Evolutionary conservation across 179 eudicot species (phyloP).

Genomic region (Beta macrorhiza): DNA sequence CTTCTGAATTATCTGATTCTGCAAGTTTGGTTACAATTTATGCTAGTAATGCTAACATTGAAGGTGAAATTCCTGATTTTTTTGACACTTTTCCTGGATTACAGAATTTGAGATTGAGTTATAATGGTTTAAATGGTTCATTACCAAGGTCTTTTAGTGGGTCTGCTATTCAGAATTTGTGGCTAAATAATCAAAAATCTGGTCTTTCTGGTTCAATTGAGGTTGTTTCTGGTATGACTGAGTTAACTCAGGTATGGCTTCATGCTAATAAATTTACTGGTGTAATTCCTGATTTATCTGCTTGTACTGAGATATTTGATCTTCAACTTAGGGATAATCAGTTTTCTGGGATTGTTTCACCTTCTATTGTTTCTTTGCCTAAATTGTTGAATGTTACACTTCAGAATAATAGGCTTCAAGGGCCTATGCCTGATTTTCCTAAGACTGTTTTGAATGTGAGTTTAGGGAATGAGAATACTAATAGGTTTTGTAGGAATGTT

Average conservation of each 20-base stretch:
- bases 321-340: slow-evolving; percentile 72
- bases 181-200: slow-evolving; percentile 52
- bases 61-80: slow-evolving; percentile 56
- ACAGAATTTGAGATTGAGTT: slow-evolving; percentile 45
- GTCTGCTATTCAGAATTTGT: slow-evolving; percentile 25
- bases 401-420: slow-evolving; percentile 66
- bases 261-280: slow-evolving; percentile 58
- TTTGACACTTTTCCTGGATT: slow-evolving; percentile 44
- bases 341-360: slow-evolving; percentile 54
- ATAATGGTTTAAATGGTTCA: slow-evolving; percentile 51
- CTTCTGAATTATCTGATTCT: slow-evolving; percentile 36
- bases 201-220: slow-evolving; percentile 50
- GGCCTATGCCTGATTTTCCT: slow-evolving; percentile 51
- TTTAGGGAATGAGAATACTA: slow-evolving; percentile 26
- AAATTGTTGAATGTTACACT: slow-evolving; percentile 45
- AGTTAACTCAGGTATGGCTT: slow-evolving; percentile 54
- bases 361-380: slow-evolving; percentile 36
- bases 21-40: slow-evolving; percentile 29
- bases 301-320: slow-evolving; percentile 49
- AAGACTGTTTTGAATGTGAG: slow-evolving; percentile 20
- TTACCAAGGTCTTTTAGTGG: slow-evolving; percentile 46
- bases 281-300: slow-evolving; percentile 57
- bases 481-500: slow-evolving; percentile 46
- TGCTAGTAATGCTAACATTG: slow-evolving; percentile 37
- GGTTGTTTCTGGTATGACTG: slow-evolving; percentile 45